A percentile compares a stretch with the other conserved stretches of the same genome.
Conservation (phyloP, 2,329 filamentous ascomycete species). For the Geosmithia putterillii region DNA sequence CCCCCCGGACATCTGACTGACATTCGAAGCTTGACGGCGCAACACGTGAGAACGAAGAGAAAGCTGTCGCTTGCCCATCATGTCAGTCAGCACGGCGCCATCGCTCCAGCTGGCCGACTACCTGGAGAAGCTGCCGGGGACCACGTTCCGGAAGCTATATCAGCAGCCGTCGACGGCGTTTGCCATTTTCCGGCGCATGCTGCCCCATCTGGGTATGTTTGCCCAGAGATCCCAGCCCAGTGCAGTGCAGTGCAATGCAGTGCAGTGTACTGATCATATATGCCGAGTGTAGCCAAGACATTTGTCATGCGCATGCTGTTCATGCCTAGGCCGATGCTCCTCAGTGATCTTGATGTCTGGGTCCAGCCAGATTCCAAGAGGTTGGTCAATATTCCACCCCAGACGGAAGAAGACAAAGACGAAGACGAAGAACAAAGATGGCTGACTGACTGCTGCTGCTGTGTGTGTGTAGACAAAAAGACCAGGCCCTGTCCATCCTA, state of each 20-base stretch:
- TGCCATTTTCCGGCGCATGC: conserved; percentile 93
- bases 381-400: too few species aligned
- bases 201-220: conserved; percentile 68
- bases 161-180: conserved; percentile 91
- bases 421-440: not conserved
- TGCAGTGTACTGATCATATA: not conserved
- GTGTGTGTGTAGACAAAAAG: conserved; percentile 49
- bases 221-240: not conserved
- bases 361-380: conserved; percentile 52
- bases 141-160: conserved; percentile 84
- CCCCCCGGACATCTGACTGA: not conserved
- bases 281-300: conserved; percentile 57
- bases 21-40: not conserved
- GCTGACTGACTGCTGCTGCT: not conserved
- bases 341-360: conserved; percentile 78
- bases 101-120: conserved; percentile 68
- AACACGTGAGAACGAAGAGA: conserved; percentile 4
- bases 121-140: conserved; percentile 80
- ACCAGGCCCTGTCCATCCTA: conserved; percentile 72
- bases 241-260: not conserved
- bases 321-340: conserved; percentile 66
- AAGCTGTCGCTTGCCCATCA: conserved; percentile 15
- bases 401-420: too few species aligned
- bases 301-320: conserved; percentile 95
- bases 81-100: conserved; percentile 32